Base-by-base conservation (phyloP, 305 asterid genomes). In the Fraxinus dipetala region DNA sequence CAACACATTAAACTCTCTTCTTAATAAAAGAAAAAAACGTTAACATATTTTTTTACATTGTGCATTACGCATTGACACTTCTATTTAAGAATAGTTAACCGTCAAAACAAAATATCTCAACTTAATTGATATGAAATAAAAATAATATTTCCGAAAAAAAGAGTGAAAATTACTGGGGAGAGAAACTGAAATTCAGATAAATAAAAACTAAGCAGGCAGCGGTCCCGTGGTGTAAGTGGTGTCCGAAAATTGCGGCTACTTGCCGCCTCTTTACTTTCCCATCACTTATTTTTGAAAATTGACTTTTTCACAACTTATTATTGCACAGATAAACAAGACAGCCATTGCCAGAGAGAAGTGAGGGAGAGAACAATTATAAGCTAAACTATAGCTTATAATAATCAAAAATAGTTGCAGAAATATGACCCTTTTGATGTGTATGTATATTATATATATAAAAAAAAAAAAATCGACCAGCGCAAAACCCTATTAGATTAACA, bases 201-300 rank as follows among this genome's bases (percentile, higher is more conserved):
- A 73, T 18, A 18, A 8, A 74, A 20, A 31, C 7, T 31, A 35
- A 6, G 73, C 79, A 35, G 8, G 73, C 79, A 81, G 75, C 76
- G 75, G 87, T 65, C 86, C 85, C 74, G 61, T 59, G 24, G 75
- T 45, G 78, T 54, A 81, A 81, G 79, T 80, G 82, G 51, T 83
- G 80, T 89, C 95, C 97, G 95, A 83, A 87, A 90, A 90, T 80
- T 89, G 94, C 95, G 95, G 93, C 91, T 89, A 78, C 89, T 88
- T 91, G 97, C 93, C 90, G 80, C 94, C 93, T 85, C 88, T 84
- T 86, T 87, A 75, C 81, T 84, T 91, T 82, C 80, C 81, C 76
- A 82, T 83, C 80, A 48, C 84, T 78, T 59, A 51, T 79, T 84
- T 80, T 74, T 51, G 77, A 83, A 80, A 80, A 80, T 72, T 36